phyloP scores from a whole-genome alignment of 306 rosid species.

The Astragalus membranaceus region DNA sequence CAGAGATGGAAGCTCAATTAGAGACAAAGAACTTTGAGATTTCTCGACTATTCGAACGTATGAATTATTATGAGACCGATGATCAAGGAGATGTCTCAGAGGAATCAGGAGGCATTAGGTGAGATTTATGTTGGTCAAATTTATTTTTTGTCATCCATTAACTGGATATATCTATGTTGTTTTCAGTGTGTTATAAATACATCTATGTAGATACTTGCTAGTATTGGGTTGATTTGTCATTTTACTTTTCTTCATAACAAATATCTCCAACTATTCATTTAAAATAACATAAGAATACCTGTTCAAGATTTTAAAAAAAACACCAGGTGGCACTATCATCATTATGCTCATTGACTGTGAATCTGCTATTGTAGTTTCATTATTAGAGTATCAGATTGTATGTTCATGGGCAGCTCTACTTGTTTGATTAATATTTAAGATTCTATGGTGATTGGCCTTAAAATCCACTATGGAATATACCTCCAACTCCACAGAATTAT shows the following conservation, averaged over 20 bases:
- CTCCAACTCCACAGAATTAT: too few species aligned
- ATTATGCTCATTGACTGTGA: background rate
- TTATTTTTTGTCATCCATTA: background rate
- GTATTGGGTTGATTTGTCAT: too few species aligned
- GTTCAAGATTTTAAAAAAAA: conserved; percentile 15
- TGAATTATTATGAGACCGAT: conserved; percentile 82
- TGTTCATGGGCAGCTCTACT: background rate
- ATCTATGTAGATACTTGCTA: too few species aligned
- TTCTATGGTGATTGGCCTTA: background rate
- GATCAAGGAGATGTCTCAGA: conserved; percentile 97
- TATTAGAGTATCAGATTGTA: background rate
- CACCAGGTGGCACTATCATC: background rate
- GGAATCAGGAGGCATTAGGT: conserved; percentile 95
- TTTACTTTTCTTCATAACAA: background rate
- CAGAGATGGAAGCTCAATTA: conserved; percentile 70
- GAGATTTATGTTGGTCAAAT: conserved; percentile 26
- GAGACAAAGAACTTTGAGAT: conserved; percentile 85
- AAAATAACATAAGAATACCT: background rate
- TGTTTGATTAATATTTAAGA: background rate
- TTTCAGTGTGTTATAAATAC: background rate
- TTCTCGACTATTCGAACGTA: conserved; percentile 77
- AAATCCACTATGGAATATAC: conserved; percentile 13
- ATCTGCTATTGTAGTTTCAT: background rate
- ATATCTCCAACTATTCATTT: background rate
- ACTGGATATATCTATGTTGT: background rate